Conservation (phyloP, 1,284 basidiomycete genomes). For the Agroathelia rolfsii region DNA sequence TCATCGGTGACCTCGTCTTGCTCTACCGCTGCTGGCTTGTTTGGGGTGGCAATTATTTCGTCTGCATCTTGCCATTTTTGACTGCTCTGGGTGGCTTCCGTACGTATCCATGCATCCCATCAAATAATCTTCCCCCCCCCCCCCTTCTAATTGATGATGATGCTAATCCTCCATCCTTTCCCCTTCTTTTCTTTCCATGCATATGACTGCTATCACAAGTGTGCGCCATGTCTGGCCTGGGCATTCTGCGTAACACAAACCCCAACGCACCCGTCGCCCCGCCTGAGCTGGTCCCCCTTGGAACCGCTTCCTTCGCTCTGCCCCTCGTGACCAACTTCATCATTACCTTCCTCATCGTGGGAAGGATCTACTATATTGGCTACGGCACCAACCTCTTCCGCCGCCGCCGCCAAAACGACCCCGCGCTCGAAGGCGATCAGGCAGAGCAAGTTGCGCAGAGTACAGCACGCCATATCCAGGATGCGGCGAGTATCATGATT, state of each 20-base stretch:
- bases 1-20: constrained; percentile 26
- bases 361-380: constrained; percentile 25
- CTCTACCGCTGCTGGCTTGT: constrained; percentile 31
- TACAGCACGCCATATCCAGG: too few relatives aligned
- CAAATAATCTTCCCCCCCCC: too few relatives aligned
- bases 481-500: constrained; percentile 25
- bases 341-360: constrained; percentile 28
- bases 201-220: too few relatives aligned
- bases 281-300: constrained; percentile 19
- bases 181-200: too few relatives aligned
- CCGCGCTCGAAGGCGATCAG: too few relatives aligned
- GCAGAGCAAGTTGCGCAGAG: background rate
- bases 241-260: constrained; percentile 15
- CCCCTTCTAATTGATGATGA: too few relatives aligned
- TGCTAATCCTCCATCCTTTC: too few relatives aligned
- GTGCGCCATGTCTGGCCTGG: constrained; percentile 16
- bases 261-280: constrained; percentile 21
- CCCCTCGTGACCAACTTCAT: constrained; percentile 29
- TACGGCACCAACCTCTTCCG: too few relatives aligned
- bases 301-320: constrained; percentile 22
- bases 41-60: constrained; percentile 21
- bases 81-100: constrained; percentile 22
- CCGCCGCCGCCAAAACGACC: too few relatives aligned
- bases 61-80: constrained; percentile 23
- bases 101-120: too few relatives aligned